phyloP scores from a whole-genome alignment of 1,284 basidiomycete species.

The Leccinum olivaceoglutinosum region DNA sequence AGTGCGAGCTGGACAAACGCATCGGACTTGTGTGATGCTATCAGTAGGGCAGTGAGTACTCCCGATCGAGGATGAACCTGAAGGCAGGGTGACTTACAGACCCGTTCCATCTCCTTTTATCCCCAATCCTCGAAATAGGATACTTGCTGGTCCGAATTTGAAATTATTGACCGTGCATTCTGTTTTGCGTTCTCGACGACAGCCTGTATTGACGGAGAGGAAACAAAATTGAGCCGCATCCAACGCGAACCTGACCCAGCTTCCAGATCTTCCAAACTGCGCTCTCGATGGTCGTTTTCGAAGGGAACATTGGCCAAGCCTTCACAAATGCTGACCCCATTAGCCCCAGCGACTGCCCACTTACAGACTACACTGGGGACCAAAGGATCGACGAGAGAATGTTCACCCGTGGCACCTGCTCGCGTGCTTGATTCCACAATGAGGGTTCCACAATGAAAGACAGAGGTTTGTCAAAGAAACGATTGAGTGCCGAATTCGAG shows the following conservation, averaged over 20 bases:
- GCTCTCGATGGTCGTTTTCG: conserved; percentile 8
- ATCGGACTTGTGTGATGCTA: conserved; percentile 79
- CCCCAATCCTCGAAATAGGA: conserved; percentile 88
- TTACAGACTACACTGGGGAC: conserved; percentile 90
- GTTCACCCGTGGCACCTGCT: conserved; percentile 88
- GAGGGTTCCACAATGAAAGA: conserved; percentile 38
- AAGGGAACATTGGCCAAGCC: conserved; percentile 44
- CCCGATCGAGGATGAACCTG: not conserved
- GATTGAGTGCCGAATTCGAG: conserved; percentile 67
- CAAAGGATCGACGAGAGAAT: conserved; percentile 88
- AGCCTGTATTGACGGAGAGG: conserved; percentile 54
- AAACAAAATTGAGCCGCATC: conserved; percentile 73
- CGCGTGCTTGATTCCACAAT: conserved; percentile 84
- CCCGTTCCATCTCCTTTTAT: conserved; percentile 84
- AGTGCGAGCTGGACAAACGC: conserved; percentile 92
- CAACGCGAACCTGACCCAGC: conserved; percentile 33
- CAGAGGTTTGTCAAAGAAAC: conserved; percentile 92
- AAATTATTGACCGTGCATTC: conserved; percentile 58
- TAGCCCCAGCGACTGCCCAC: conserved; percentile 51
- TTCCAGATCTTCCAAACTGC: conserved; percentile 9
- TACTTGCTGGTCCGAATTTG: conserved; percentile 81
- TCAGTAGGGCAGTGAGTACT: not conserved
- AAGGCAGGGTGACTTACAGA: conserved; percentile 44
- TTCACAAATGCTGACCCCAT: conserved; percentile 22
- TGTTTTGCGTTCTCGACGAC: conserved; percentile 60